Evolutionary conservation across 257 asterid species (phyloP), one percentile per base, ranked within the genome.

Genomic region (Forsythia suspensa): DNA sequence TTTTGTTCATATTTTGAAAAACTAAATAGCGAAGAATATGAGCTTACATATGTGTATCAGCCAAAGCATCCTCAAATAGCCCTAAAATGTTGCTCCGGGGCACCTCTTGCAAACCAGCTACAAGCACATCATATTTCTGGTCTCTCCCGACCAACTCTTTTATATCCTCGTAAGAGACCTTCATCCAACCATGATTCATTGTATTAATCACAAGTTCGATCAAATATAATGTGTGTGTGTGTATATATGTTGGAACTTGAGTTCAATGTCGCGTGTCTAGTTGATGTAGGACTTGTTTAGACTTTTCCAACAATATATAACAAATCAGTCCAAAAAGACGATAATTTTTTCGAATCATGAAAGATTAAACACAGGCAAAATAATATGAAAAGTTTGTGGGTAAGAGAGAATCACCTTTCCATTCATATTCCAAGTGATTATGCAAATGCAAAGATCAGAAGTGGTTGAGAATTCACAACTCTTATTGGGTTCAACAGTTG

Each of bases 391-490:
- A 13, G 29, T 2, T n/a, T 4, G 73, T 1, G 13, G 40, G 12
- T 2, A 5, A 36, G 21, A 70, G 66, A 41, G 5, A 20, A 16
- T 59, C 10, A 89, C 97, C 91, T 86, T 81, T 5, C 97, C 95
- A 43, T 89, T 90, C 97, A 87, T 90, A 76, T 92, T 92, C 94
- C 95, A 92, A 55, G 97, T 92, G 72, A 92, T 84, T 18, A 89
- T 82, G 82, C 89, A 89, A 52, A 92, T 82, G 81, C 94, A 90
- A 77, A 86, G 78, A 81, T 90, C 89, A 20, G 92, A 89, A 41
- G 7, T 73, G 59, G 77, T 82, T 3, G 93, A 87, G 74, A 87
- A 88, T n/a, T 88, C 86, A 74, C 90, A 87, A 3, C 82, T 81
- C 37, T 76, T 76, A 41, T 82, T 79, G 0, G 80, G 57, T 42